Conservation (phyloP, 345 rosid species). For the Heritiera fomes region DNA sequence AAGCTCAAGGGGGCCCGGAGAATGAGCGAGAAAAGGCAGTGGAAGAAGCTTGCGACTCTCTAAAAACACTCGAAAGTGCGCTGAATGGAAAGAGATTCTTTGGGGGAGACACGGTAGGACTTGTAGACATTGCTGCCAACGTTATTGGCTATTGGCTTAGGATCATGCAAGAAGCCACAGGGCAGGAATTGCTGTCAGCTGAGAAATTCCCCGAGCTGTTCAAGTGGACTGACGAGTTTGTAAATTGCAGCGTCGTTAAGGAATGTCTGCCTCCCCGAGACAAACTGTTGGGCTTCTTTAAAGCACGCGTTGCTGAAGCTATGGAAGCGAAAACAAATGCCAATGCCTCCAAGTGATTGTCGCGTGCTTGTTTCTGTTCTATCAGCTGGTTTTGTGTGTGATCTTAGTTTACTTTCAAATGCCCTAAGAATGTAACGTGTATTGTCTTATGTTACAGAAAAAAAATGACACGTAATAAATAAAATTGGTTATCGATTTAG, state of each 20-base stretch:
- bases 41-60: slow-evolving; percentile 17
- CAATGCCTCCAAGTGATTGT: not conserved
- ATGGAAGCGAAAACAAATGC: not conserved
- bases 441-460: not conserved
- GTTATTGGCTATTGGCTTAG: slow-evolving; percentile 17
- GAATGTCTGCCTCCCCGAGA: slow-evolving; percentile 23
- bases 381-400: not conserved
- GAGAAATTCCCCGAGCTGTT: slow-evolving; percentile 21
- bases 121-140: slow-evolving; percentile 19
- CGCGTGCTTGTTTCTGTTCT: not conserved
- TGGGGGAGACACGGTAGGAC: slow-evolving; percentile 11
- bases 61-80: slow-evolving; percentile 23
- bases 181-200: not conserved
- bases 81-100: slow-evolving; percentile 21
- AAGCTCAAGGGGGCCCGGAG: not conserved
- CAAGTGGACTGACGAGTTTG: slow-evolving; percentile 22
- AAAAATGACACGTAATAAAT: too few relatives aligned
- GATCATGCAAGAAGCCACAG: slow-evolving; percentile 8
- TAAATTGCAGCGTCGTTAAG: not conserved
- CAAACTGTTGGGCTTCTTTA: not conserved
- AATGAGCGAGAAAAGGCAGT: slow-evolving; percentile 3
- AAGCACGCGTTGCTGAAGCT: slow-evolving; percentile 3
- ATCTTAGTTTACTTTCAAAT: not conserved
- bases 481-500: too few relatives aligned
- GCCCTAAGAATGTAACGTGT: not conserved